A percentile compares a stretch with the other conserved stretches of the same genome.
Conservation (phyloP, 306 rosid genomes). For the Dryas alaskensis region DNA sequence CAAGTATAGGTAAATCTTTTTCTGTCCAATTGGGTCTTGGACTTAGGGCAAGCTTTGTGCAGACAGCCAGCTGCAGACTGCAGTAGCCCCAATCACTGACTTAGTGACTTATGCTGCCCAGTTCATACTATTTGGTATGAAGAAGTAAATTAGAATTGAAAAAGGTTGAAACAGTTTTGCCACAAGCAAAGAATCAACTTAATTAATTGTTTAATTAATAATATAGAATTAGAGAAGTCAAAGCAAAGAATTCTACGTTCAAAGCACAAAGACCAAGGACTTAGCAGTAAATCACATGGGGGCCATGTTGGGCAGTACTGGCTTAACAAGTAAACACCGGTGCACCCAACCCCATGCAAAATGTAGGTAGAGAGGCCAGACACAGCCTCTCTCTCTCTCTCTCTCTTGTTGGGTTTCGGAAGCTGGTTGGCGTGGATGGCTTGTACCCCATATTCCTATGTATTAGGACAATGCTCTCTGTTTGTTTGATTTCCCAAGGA, state of each 20-base stretch:
- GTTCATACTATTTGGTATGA: too few relatives aligned
- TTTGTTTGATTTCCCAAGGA: slow-evolving; percentile 33
- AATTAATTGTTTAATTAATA: not conserved
- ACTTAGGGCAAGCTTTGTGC: slow-evolving; percentile 8
- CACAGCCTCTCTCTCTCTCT: not conserved
- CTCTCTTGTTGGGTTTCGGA: slow-evolving; percentile 22
- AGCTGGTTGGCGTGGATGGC: slow-evolving; percentile 21
- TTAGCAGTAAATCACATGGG: slow-evolving; percentile 47
- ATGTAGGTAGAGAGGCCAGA: slow-evolving; percentile 16
- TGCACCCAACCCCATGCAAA: slow-evolving; percentile 31
- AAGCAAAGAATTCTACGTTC: slow-evolving; percentile 28
- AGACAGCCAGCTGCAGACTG: not conserved
- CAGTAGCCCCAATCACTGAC: slow-evolving; percentile 13
- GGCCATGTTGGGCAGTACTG: slow-evolving; percentile 22
- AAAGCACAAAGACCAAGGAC: slow-evolving; percentile 41
- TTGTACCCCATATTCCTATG: slow-evolving; percentile 10
- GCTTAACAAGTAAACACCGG: not conserved
- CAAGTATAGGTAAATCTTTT: too few relatives aligned
- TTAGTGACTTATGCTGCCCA: not conserved
- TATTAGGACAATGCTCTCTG: slow-evolving; percentile 15
- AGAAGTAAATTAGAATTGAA: not conserved
- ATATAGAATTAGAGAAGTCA: slow-evolving; percentile 26
- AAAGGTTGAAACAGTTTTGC: slow-evolving; percentile 4
- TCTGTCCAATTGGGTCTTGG: not conserved
- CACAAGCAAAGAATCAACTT: not conserved